Evolutionary conservation across 163 green algal species (phyloP), one percentile per base, ranked within the genome.

Genomic region (Scenedesmus sp.): DNA sequence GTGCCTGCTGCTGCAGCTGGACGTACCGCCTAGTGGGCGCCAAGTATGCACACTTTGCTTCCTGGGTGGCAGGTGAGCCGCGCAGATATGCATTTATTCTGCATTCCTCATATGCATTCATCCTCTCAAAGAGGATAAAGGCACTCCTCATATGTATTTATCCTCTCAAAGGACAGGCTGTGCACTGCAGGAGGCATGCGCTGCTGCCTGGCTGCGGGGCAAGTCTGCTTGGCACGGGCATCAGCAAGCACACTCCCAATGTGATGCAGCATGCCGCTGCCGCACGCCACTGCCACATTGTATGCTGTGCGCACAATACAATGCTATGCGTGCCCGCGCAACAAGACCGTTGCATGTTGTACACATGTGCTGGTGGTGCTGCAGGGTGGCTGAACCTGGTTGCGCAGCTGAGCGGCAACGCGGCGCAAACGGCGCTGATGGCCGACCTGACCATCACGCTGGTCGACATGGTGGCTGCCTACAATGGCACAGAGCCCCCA

Each of bases 371-470:
- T 46, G 34, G 34, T 46, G 34, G 8, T 83, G 23, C 77, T 26
- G 67, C 67, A 84, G 67, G 87, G 9, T 86, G 87, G 87, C 74
- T 91, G 56, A 91, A 91, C 18, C 18, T 91, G 76, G 57, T 91
- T 20, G 87, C 87, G 2, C 87, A 91, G 76, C 54, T 91, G 54
- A 91, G 87, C 74, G 87, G 87, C 74, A 91, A 91, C 64, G 73
- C 73, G 64, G 87, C 87, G 0, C 87, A 91, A n/a, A 87, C 73
- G 46, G 87, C 87, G 2, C 74, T 91, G n/a, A n/a, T 64, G 46
- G 87, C 87, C 3, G 87, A 91, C 56, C 76, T 91, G 16, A 91
- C 46, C 2, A 20, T 86, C 4, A 86, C 70, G 1, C 46, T 91
- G 2, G 54, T 74, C 74, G 87, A 86, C 52, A 87, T 91, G 87